Evolutionary conservation across 768 basidiomycete genomes (phyloP), one percentile per base, ranked within the genome.

Genomic region (Lactarius deliciosus): DNA sequence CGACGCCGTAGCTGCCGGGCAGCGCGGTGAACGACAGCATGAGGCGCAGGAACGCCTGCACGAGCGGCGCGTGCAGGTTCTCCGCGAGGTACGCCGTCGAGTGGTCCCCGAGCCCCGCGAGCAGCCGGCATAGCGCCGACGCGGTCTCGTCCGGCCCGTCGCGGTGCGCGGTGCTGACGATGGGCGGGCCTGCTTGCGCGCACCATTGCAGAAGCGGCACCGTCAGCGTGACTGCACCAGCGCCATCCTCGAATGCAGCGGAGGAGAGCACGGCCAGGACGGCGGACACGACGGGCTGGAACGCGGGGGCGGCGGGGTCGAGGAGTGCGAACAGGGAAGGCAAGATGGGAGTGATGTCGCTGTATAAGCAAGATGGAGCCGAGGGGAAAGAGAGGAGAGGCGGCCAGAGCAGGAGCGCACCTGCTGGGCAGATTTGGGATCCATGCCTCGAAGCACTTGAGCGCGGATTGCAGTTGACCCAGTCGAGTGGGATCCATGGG

Each of bases 121-220:
- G 79, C 16, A 97, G 82, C 74, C 92, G 92, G 78, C 90, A 92
- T 6, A 94, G 75, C 0, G 89, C 90, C 70, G 85, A 87, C 0
- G 90, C 83, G 2, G 85, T 75, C 18, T 87, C 85, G 28, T 84
- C 81, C 3, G 84, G 78, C 5, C 82, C 83, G 16, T 68, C 62
- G 5, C 45, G 28, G 30, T 61, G 30, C 18, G 60, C 54, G 8
- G 50, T 7, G 15, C 22, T 73, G 18, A 83, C 73, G 25, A 90
- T 84, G 15, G 73, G 72, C 30, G 78, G 75, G 9, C 89, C 92
- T 54, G 81, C 78, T 0, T 78, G 74, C 65, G 87, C 82, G 0
- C 88, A 73, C 93, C 94, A 98, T 3, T 86, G 76, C n/a, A 97
- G 79, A 8, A 98, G 78, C 2, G 95, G 95, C 72, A 95, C 91